Conservation (phyloP, 495 filamentous ascomycete genomes). For the Oleoguttula mirabilis region DNA sequence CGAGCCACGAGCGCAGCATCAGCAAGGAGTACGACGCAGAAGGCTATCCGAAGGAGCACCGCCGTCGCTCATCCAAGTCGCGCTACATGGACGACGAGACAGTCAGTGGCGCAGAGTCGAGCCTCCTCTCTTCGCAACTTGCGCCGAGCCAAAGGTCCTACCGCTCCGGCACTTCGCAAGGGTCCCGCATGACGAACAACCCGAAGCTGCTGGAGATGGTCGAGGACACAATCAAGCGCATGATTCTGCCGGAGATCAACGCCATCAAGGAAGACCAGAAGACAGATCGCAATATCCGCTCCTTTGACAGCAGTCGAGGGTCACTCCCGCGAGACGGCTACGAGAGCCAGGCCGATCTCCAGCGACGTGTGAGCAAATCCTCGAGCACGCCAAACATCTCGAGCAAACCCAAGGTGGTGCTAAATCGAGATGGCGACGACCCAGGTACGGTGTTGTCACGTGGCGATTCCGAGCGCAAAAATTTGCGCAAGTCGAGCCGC, state of each 20-base stretch:
- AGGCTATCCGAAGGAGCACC: slow-evolving; percentile 37
- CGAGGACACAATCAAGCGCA: slow-evolving; percentile 83
- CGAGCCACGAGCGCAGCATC: slow-evolving; percentile 39
- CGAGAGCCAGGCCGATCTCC: slow-evolving; percentile 36
- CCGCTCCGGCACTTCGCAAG: slow-evolving; percentile 49
- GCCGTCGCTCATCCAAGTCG: slow-evolving; percentile 44
- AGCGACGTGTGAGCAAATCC: slow-evolving; percentile 53
- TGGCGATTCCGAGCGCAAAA: slow-evolving; percentile 42
- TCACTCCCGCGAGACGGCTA: slow-evolving; percentile 14
- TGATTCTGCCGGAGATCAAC: slow-evolving; percentile 85
- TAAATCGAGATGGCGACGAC: slow-evolving; percentile 49
- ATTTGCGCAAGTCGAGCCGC: slow-evolving; percentile 34
- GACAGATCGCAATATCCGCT: slow-evolving; percentile 43
- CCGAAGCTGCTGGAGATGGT: slow-evolving; percentile 90
- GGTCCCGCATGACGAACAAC: slow-evolving; percentile 76
- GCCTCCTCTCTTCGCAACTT: slow-evolving; percentile 58
- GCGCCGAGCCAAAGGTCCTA: slow-evolving; percentile 62
- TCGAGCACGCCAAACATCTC: slow-evolving; percentile 58
- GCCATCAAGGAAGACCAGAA: slow-evolving; percentile 83
- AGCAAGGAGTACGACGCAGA: slow-evolving; percentile 49
- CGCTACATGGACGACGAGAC: slow-evolving; percentile 50
- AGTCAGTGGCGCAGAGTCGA: slow-evolving; percentile 60
- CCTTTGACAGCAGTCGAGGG: slow-evolving; percentile 40
- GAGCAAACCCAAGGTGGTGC: slow-evolving; percentile 49
- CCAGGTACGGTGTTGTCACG: slow-evolving; percentile 44